Evolutionary conservation across 176 grass and related monocot species (phyloP).

Genomic region (Triticum dicoccoides): DNA sequence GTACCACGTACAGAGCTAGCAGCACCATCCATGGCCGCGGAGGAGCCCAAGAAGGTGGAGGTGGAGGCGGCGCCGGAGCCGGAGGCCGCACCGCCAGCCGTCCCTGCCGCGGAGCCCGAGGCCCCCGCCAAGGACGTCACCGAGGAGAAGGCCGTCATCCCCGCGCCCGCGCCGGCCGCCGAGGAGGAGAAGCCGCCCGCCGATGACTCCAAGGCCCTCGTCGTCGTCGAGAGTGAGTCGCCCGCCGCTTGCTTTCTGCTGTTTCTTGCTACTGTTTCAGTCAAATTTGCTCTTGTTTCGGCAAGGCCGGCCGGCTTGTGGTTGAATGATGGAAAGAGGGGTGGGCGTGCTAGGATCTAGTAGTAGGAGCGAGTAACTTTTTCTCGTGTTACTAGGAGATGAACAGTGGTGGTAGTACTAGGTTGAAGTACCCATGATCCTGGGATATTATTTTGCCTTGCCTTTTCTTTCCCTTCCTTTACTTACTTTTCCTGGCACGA

Average conservation of each 20-base stretch:
- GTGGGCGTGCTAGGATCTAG: not conserved
- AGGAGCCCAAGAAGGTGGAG: constrained; percentile 83
- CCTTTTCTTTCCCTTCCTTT: not conserved
- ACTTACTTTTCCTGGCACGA: not conserved
- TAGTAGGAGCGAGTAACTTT: not conserved
- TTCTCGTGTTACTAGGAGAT: not conserved
- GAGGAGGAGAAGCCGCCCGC: constrained; percentile 43
- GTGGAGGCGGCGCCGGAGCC: constrained; percentile 58
- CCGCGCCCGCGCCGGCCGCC: constrained; percentile 25
- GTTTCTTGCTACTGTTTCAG: not conserved
- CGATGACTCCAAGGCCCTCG: constrained; percentile 78
- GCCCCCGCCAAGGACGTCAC: constrained; percentile 69
- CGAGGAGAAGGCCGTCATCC: constrained; percentile 86
- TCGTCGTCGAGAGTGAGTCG: constrained; percentile 69
- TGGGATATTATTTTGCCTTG: not conserved
- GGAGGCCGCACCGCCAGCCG: constrained; percentile 7
- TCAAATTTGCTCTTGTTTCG: not conserved
- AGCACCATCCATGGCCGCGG: constrained; percentile 48
- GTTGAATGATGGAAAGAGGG: constrained; percentile 1
- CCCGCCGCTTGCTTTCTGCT: not conserved
- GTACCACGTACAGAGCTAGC: not conserved
- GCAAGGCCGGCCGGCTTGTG: not conserved
- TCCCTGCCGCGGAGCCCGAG: constrained; percentile 4
- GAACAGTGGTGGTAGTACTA: not conserved
- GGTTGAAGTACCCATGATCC: constrained; percentile 7